Evolutionary conservation across 768 basidiomycete genomes (phyloP), one percentile per base, ranked within the genome.

Genomic region (Pleurotus tuber-regium): DNA sequence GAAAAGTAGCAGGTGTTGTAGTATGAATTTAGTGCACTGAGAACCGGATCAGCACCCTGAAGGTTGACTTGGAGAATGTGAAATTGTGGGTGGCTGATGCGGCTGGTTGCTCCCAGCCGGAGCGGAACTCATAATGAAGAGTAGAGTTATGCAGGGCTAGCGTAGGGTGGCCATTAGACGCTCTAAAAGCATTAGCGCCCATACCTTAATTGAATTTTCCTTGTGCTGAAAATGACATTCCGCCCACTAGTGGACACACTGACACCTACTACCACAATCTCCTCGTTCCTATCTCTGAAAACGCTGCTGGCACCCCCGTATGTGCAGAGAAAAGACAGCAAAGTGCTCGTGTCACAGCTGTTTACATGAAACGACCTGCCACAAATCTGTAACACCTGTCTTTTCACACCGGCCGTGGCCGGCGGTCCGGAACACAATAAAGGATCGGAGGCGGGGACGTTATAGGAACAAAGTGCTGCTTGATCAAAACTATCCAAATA

Each of bases 401-500:
- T 48, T 7, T 48, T 24, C 46, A 33, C 46, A 48, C 46, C 46
- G 46, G 46, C 46, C 46, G 46, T 33, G n/a, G 10, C 46, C 46
- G 46, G 30, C 46, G 46, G 46, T 35, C 46, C 46, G 46, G 46
- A 48, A 48, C 46, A 48, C 46, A 48, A 48, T 48, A 48, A 48
- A 42, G 41, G 35, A 14, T 48, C 46, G 31, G 46, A 33, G 28
- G 28, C 46, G 46, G 46, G 30, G 46, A 33, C 46, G 31, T 48
- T 48, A 48, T 25, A 33, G 46, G 46, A 48, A 35, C 46, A 48
- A 48, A 48, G 46, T 48, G 29, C 21, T 33, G 46, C 30, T 2
- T 31, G 46, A 48, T 18, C 46, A 48, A 48, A 48, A 48, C 18
- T 21, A 35, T 24, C 31, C 29, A 44, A 24, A 24, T 35, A 33